A percentile compares a stretch with the other conserved stretches of the same genome.
These are phyloP conservation scores for Imleria badia DNA, from an alignment of 768 basidiomycete species.

Conservation along the genomic window DNA sequence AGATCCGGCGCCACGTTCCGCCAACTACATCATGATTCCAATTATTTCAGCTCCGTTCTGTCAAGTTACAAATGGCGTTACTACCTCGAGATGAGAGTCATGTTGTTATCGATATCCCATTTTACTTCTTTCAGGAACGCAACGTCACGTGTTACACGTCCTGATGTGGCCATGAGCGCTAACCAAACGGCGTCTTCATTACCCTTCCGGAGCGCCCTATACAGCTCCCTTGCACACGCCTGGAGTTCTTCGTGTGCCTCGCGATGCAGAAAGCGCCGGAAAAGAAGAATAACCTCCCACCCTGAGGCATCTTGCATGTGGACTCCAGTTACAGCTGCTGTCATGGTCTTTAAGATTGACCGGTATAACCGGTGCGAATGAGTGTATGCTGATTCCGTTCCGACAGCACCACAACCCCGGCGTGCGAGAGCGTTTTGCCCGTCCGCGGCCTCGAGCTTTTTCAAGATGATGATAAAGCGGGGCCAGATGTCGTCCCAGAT, in stretches of 20 bases:
- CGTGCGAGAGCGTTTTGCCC: constrained; percentile 63
- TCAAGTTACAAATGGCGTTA: constrained; percentile 20
- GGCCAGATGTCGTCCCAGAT: constrained; percentile 97
- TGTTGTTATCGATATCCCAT: constrained; percentile 61
- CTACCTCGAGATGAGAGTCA: constrained; percentile 27
- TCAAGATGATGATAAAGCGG: constrained; percentile 62
- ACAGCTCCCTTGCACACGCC: constrained; percentile 60
- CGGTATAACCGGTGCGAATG: constrained; percentile 78
- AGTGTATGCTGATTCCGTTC: constrained; percentile 73
- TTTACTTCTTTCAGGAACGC: constrained; percentile 51
- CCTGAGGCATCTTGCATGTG: constrained; percentile 65
- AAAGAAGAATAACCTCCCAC: constrained; percentile 80
- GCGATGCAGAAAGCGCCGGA: constrained; percentile 72
- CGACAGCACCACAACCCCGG: constrained; percentile 48
- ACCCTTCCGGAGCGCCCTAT: constrained; percentile 51
- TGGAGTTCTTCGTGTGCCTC: constrained; percentile 77
- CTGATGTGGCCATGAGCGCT: constrained; percentile 56
- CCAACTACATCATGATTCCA: constrained; percentile 27
- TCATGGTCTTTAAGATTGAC: constrained; percentile 75
- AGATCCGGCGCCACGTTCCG: constrained; percentile 68
- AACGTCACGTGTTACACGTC: constrained; percentile 40
- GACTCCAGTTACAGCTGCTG: constrained; percentile 61
- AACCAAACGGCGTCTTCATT: constrained; percentile 89
- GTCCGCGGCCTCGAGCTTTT: constrained; percentile 62
- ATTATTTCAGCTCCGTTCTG: background rate